Evolutionary conservation across 768 basidiomycete genomes (phyloP).

Genomic region (Tricholoma saponaceum): DNA sequence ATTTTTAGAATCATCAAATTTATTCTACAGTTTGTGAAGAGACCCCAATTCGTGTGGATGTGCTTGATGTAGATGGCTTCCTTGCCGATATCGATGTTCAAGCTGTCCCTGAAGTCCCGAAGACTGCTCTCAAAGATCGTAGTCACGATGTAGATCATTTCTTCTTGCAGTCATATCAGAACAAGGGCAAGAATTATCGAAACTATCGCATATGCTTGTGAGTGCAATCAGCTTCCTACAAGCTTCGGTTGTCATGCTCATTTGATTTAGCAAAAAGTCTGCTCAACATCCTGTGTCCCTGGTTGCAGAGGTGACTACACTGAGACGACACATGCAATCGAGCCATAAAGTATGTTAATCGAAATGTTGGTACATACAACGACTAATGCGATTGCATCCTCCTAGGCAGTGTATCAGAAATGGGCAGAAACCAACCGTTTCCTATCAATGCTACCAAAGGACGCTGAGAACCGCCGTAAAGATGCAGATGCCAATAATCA

Average conservation of each 20-base stretch:
- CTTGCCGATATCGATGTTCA: too few species aligned
- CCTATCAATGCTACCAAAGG: constrained; percentile 22
- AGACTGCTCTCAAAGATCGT: too few species aligned
- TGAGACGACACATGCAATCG: background rate
- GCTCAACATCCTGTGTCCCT: background rate
- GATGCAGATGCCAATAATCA: constrained; percentile 5
- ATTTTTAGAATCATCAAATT: too few species aligned
- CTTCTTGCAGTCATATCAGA: background rate
- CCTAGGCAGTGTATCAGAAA: constrained; percentile 14
- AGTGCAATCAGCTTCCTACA: background rate
- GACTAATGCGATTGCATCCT: background rate
- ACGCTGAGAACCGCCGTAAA: constrained; percentile 12
- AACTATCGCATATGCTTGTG: background rate
- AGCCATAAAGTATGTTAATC: background rate
- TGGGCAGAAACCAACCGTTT: constrained; percentile 21
- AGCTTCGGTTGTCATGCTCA: background rate
- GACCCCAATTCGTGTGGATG: too few species aligned
- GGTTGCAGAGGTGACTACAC: background rate
- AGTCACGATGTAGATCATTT: constrained; percentile 1
- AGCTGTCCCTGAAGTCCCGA: too few species aligned
- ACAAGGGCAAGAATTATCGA: background rate
- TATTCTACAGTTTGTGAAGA: too few species aligned
- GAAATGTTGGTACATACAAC: background rate
- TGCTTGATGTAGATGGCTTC: too few species aligned
- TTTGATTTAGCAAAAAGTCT: background rate